Evolutionary conservation across 345 rosid genomes (phyloP), one percentile per base, ranked within the genome.

Genomic region (Lagerstroemia speciosa): DNA sequence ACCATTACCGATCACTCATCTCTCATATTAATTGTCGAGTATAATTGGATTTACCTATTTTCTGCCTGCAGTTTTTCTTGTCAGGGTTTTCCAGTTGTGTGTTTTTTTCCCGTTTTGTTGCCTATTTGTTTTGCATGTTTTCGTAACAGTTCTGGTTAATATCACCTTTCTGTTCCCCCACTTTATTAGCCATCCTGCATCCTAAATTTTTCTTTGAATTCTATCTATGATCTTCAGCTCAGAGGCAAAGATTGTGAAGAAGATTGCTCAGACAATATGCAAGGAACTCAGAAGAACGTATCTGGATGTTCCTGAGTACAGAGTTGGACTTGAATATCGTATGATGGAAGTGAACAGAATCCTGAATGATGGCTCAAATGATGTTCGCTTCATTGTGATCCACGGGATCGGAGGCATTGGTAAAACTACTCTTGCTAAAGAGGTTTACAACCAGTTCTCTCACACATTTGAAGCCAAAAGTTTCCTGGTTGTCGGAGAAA

Each of bases 351-450:
- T 85, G 19, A 30, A 58, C 22, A 62, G 66, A 52, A 10, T 73
- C 22, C 11, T 82, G 61, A 22, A 62, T 61, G 26, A 65, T 33
- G 20, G 34, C 19, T 11, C 58, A 22, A 17, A 14, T 22, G 65
- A 77, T 71, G 27, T 79, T 69, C 71, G 55, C 24, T 69, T 72
- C 48, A 11, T 80, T 12, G 86, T 86, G 7, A 71, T 85, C 10
- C 76, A 77, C 73, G 89, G 87, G 2, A 78, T 80, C 73, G 80
- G 82, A 19, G 86, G 92, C 10, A 74, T 80, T 10, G 92, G 91
- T 0, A 86, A 84, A 66, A 86, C 87, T 24, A 79, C 87, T 32
- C 72, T 83, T 6, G 82, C 91, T 2, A 62, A 68, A 50, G 73
- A 61, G n/a, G 46, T 81, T 2, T 78, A 65, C 32, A 66, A 72